Evolutionary conservation across 2,329 filamentous ascomycete species (phyloP), one percentile per base, ranked within the genome.

Genomic region (Neurospora sp.): DNA sequence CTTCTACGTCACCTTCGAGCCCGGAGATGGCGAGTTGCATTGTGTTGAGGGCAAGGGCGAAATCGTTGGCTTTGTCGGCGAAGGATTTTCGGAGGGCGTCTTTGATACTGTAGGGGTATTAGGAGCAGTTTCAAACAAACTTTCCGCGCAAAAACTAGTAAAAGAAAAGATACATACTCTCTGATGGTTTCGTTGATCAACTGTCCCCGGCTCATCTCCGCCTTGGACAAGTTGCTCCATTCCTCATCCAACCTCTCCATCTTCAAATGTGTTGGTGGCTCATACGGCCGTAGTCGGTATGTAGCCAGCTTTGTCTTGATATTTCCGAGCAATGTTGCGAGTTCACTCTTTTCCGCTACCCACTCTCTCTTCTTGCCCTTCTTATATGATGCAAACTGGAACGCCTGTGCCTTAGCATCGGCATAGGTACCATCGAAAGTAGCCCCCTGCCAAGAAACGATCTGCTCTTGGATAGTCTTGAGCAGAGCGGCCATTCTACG

Each of bases 291-390:
- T 70, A 99, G 82, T 67, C 94, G 90, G 79, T 99, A 99, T 52
- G 96, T 99, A 76, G 93, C 94, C 76, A 99, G 85, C 80, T 99
- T 99, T 0, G 96, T 99, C 84, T 97, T 98, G 85, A 99, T 98
- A 80, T 99, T 99, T 42, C 96, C 96, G 69, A 99, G 83, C 72
- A 99, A 82, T 4, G 95, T 96, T 42, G 94, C 93, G 70, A 99
- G 84, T 78, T 99, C 96, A 71, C 93, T 97, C 85, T 97, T 98
- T 82, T 99, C 96, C 1, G 93, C 96, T 38, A 99, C 96, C 96
- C 96, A 99, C 71, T 92, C 89, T 72, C 96, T 88, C 84, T 99
- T 99, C 81, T 91, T 87, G 68, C 91, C 93, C 76, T 89, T 88
- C 82, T 98, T 99, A 84, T 97, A 97, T n/a, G 85, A 85, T 36